These are phyloP conservation scores for Vitellaria paradoxa DNA, from an alignment of 179 eudicot species.

Conservation along the genomic window DNA sequence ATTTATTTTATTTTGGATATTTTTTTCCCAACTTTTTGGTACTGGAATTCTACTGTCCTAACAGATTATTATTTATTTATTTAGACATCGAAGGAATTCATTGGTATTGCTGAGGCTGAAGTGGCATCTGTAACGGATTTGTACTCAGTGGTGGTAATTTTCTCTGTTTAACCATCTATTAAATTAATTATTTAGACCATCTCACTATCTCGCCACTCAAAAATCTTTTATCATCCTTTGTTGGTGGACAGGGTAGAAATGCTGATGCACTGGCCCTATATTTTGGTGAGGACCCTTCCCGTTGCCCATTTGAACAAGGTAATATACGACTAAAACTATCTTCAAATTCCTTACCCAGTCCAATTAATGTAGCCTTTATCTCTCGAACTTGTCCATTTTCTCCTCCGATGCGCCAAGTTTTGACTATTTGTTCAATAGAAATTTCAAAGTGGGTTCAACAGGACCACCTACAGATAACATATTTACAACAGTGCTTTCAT, in stretches of 20 bases:
- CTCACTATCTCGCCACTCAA: constrained; percentile 8
- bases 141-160: constrained; percentile 67
- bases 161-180: constrained; percentile 3
- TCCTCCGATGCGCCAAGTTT: neutral
- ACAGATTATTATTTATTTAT: neutral
- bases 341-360: neutral
- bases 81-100: constrained; percentile 66
- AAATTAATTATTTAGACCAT: neutral
- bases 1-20: neutral
- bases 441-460: no score
- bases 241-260: constrained; percentile 71
- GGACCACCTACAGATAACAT: no score
- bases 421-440: no score
- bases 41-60: constrained; percentile 6
- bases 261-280: constrained; percentile 83
- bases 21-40: constrained; percentile 1
- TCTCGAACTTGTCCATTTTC: neutral
- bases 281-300: constrained; percentile 93
- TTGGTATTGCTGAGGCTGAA: constrained; percentile 59
- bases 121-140: constrained; percentile 63
- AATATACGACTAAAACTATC: constrained; percentile 12
- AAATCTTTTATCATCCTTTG: constrained; percentile 13
- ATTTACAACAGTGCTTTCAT: no score
- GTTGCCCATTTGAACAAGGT: constrained; percentile 95
- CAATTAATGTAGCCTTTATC: neutral